Evolutionary conservation across 495 filamentous ascomycete species (phyloP).

Genomic region (Penicillium riverlandense): DNA sequence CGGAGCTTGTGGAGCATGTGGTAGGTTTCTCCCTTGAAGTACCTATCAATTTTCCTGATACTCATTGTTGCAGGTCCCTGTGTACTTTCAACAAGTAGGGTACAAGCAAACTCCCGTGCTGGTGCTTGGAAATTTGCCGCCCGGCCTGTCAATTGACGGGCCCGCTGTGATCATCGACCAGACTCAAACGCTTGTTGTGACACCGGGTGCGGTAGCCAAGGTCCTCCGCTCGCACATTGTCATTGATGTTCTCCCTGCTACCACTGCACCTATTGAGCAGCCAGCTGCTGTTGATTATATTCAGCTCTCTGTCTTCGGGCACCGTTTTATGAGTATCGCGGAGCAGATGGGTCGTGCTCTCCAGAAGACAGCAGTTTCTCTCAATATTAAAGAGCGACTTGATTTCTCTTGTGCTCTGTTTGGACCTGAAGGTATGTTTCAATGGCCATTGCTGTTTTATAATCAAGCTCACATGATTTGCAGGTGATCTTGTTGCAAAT

Average conservation of each 20-base stretch:
- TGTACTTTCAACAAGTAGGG: constrained; percentile 51
- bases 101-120: constrained; percentile 25
- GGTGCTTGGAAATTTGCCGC: constrained; percentile 59
- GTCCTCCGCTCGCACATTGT: constrained; percentile 77
- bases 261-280: constrained; percentile 48
- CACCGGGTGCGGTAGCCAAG: constrained; percentile 61
- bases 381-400: constrained; percentile 87
- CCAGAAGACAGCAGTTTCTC: constrained; percentile 86
- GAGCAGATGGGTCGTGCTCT: constrained; percentile 89
- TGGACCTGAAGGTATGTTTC: constrained; percentile 40
- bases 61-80: not conserved
- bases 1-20: not conserved
- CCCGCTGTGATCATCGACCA: constrained; percentile 88
- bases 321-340: constrained; percentile 91
- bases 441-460: no score
- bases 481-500: constrained; percentile 78
- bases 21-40: no score
- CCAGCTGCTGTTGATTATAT: constrained; percentile 53
- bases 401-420: constrained; percentile 92
- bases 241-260: constrained; percentile 57
- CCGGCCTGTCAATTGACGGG: constrained; percentile 65
- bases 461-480: no score
- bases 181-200: constrained; percentile 89
- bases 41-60: no score
- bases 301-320: constrained; percentile 83